Evolutionary conservation across 345 rosid genomes (phyloP).

Genomic region (Isatis tinctoria): DNA sequence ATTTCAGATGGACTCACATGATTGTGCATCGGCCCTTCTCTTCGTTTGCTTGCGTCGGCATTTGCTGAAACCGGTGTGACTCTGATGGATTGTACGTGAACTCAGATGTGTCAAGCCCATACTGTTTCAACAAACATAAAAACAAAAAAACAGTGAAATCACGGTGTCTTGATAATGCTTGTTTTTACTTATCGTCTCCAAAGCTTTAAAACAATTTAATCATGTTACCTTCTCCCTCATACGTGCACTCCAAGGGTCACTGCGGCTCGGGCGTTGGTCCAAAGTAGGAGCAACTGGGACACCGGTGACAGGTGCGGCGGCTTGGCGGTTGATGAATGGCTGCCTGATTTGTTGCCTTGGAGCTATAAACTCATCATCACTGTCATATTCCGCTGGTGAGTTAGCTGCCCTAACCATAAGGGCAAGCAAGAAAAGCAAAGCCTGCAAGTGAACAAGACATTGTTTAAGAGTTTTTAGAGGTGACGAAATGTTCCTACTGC

Average conservation of each 20-base stretch:
- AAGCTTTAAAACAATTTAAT: background rate
- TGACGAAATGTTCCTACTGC: background rate
- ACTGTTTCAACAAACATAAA: slow-evolving; percentile 44
- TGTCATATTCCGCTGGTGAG: slow-evolving; percentile 78
- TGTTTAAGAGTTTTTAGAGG: background rate
- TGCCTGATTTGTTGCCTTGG: slow-evolving; percentile 81
- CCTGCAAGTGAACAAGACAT: slow-evolving; percentile 47
- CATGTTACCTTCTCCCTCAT: slow-evolving; percentile 91
- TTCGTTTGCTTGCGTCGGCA: slow-evolving; percentile 57
- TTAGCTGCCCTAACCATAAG: slow-evolving; percentile 77
- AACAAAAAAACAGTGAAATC: slow-evolving; percentile 17
- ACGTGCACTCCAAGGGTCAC: slow-evolving; percentile 97
- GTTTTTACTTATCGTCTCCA: background rate
- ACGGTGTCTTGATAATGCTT: background rate
- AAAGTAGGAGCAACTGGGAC: slow-evolving; percentile 73
- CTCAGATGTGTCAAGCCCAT: slow-evolving; percentile 92
- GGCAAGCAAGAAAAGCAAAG: slow-evolving; percentile 74
- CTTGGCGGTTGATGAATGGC: slow-evolving; percentile 74
- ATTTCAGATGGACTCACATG: slow-evolving; percentile 42
- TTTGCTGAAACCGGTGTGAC: slow-evolving; percentile 72
- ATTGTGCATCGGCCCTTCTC: slow-evolving; percentile 86
- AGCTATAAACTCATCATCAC: slow-evolving; percentile 80
- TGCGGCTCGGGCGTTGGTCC: slow-evolving; percentile 90
- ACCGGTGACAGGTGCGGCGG: slow-evolving; percentile 66
- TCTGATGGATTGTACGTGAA: slow-evolving; percentile 91